Percentiles rank a stretch among this genome's conserved stretches.
Evolutionary conservation across 768 basidiomycete species (phyloP).

Genomic region (Psilocybe cubensis): DNA sequence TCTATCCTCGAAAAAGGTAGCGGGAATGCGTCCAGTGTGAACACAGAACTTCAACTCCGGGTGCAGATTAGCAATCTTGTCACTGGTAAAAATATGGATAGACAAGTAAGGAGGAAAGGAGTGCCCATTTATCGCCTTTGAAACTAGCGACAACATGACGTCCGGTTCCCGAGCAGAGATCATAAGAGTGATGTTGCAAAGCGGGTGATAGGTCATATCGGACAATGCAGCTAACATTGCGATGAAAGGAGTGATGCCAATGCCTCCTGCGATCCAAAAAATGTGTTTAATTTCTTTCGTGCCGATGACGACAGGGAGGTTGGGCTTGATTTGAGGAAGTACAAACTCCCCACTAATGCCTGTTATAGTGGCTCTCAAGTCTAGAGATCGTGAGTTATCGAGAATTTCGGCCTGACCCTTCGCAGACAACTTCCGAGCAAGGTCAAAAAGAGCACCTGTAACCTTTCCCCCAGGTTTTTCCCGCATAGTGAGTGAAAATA

Average conservation of each 20-base stretch:
- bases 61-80: background rate
- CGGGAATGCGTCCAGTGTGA: conserved; percentile 8
- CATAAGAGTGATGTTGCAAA: conserved; percentile 45
- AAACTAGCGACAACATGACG: conserved; percentile 48
- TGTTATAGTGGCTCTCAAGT: conserved; percentile 46
- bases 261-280: conserved; percentile 66
- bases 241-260: conserved; percentile 69
- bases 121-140: conserved; percentile 23
- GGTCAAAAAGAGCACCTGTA: conserved; percentile 57
- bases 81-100: conserved; percentile 45
- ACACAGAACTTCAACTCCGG: conserved; percentile 7
- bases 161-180: conserved; percentile 59
- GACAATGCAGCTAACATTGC: conserved; percentile 44
- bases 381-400: conserved; percentile 39
- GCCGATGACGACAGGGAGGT: background rate
- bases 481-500: conserved; percentile 54
- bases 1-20: conserved; percentile 28
- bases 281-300: conserved; percentile 25
- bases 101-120: conserved; percentile 24
- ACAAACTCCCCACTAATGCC: conserved; percentile 59
- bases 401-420: conserved; percentile 44
- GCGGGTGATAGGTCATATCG: conserved; percentile 6
- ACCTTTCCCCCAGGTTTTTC: conserved; percentile 55
- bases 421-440: conserved; percentile 43
- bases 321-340: conserved; percentile 21